Conservation (phyloP, 495 filamentous ascomycete genomes). For the Neurospora terricola region DNA sequence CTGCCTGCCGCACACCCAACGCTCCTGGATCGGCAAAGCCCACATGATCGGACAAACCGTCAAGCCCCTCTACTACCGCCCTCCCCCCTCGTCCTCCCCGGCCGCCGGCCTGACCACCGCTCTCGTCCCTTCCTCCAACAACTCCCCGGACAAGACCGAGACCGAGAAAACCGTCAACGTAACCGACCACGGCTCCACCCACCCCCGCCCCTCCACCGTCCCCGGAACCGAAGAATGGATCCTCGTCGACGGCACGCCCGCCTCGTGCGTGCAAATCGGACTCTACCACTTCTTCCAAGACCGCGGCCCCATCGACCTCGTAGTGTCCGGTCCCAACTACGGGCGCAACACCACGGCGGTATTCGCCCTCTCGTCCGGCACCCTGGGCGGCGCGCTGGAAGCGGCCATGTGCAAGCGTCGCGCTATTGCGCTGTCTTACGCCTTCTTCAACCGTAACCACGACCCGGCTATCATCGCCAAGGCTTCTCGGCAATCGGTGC, state of each 20-base stretch:
- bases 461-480: conserved; percentile 67
- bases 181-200: conserved; percentile 47
- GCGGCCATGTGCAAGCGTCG: conserved; percentile 71
- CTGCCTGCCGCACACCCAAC: conserved; percentile 79
- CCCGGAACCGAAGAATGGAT: conserved; percentile 79
- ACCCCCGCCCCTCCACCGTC: conserved; percentile 40
- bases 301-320: conserved; percentile 69
- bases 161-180: conserved; percentile 32
- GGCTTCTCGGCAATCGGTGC: conserved; percentile 58
- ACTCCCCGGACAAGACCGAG: conserved; percentile 16
- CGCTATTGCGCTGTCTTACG: conserved; percentile 77
- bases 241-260: conserved; percentile 80
- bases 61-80: conserved; percentile 81
- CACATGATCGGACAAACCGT: conserved; percentile 82
- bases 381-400: conserved; percentile 84
- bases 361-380: conserved; percentile 83
- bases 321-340: conserved; percentile 89
- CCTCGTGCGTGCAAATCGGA: conserved; percentile 81
- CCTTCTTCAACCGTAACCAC: conserved; percentile 73
- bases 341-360: conserved; percentile 88
- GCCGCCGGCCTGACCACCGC: conserved; percentile 26
- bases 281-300: conserved; percentile 78
- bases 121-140: conserved; percentile 7
- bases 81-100: conserved; percentile 40
- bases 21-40: conserved; percentile 97